Base-by-base conservation (phyloP, 2,329 filamentous ascomycete genomes). In the Thermomyces lanuginosus region DNA sequence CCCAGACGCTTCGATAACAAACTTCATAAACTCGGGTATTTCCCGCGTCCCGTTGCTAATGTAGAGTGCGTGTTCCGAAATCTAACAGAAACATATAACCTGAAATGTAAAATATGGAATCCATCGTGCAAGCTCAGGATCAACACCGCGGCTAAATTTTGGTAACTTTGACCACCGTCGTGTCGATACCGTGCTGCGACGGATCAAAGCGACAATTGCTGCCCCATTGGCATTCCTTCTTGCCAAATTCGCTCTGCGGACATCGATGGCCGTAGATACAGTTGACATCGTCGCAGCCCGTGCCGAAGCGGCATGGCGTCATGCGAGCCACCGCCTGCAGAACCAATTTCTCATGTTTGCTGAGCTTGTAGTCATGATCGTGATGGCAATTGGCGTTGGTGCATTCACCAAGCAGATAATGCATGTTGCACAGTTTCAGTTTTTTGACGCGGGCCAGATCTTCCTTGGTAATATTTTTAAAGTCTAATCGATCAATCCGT, bases 211-310 rank as follows among this genome's bases (percentile, higher is more conserved):
- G 62, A 53, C 70, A 75, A 27, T 53, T 56, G 5, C 64, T 58
- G 8, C 63, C 64, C 48, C 67, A 70, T 38, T 65, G 63, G 41
- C 70, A 74, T 10, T 56, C 59, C 41, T 63, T 63, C 26, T 52
- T 58, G 19, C 64, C 63, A 15, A 59, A 55, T 31, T 58, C 51
- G 17, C 55, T 58, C 34, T 66, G 65, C 10, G 67, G 66, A 40
- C 69, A 75, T 18, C 64, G 61, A 45, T 75, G 70, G 12, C 70
- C 70, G 40, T 72, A 73, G 27, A 73, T 72, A 48, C 70, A 75
- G 32, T 64, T 63, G 2, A 58, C 44, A 33, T 74, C 69, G 26
- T 66, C 56, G 39, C 70, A 75, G 8, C 57, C 57, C 26, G 61
- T 56, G 7, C 67, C 67, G 39, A 66, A 64, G 30, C 59, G 58